Base-by-base conservation (phyloP, 1,139 yeast species). In the Zygoascus hellenicus region DNA sequence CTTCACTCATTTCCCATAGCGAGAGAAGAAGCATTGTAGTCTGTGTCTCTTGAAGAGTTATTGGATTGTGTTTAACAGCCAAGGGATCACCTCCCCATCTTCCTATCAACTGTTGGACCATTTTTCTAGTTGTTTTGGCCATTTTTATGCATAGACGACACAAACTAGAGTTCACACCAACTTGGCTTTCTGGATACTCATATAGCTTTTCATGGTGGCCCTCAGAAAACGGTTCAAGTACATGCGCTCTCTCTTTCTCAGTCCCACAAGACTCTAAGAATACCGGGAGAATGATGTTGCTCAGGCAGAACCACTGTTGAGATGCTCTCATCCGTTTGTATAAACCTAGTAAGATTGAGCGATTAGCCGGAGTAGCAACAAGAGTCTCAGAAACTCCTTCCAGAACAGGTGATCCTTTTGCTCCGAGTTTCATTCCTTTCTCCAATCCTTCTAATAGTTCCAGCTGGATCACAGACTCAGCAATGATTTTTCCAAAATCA, bases 21-120 rank as follows among this genome's bases (percentile, higher is more conserved):
- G 59, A 46, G 2, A 62, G 48, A 11, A 62, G 43, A 5, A 64
- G 37, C 22, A 63, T 29, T 31, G 58, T 59, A 0, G 67, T 60
- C 43, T 57, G 60, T 2, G 57, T 43, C 16, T 52, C 60, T 43
- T 61, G 65, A 7, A 52, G 38, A 6, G 51, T 26, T 10, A 56
- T 42, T 2, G 64, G 58, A 19, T 47, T 42, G 31, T 53, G 59
- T 42, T 52, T 50, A 14, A 61, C 48, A 11, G 49, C 42, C 19
- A 55, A 43, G 9, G 47, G 39, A 38, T 53, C 52, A n/a, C 38
- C 43, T 6, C 62, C 60, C 65, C 65, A 61, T 31, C 48, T 45
- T 11, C 44, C 47, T 5, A 61, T 42, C 2, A 55, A 42, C 10
- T 31, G 45, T n/a, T 43, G 41, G 26, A 59, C 56, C n/a, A 47